Percentiles rank a stretch among this genome's conserved stretches.
Conservation (phyloP, 140 eudicot species). For the Flaveria floridana region DNA sequence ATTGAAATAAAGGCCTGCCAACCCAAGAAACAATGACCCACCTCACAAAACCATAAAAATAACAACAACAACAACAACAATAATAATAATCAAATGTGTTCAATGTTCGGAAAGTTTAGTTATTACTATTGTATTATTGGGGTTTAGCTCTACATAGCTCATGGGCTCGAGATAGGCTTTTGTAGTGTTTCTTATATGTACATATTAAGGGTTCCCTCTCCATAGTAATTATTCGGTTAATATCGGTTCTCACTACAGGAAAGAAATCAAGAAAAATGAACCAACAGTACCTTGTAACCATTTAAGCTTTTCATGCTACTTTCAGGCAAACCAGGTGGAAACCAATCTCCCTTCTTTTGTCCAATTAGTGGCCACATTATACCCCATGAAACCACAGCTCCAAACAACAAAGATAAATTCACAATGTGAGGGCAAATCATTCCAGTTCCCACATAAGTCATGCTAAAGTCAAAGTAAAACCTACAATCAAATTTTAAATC, state of each 20-base stretch:
- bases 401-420: constrained; percentile 77
- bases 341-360: constrained; percentile 69
- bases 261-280: neutral
- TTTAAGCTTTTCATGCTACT: constrained; percentile 78
- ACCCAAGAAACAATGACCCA: constrained; percentile 19
- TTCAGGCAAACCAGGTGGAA: constrained; percentile 61
- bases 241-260: neutral
- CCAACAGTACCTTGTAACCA: constrained; percentile 66
- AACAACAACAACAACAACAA: neutral
- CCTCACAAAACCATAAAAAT: constrained; percentile 3
- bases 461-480: constrained; percentile 90
- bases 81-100: neutral
- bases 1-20: constrained; percentile 75
- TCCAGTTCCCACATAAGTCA: constrained; percentile 92
- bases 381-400: constrained; percentile 92
- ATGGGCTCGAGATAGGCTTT: neutral
- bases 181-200: neutral
- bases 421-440: constrained; percentile 95
- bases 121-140: neutral
- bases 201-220: neutral
- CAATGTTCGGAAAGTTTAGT: neutral
- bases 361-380: constrained; percentile 84
- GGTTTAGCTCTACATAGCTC: neutral
- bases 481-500: constrained; percentile 36
- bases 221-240: neutral